A percentile compares a stretch with the other conserved stretches of the same genome.
These are phyloP conservation scores for Glebionis coronaria DNA, from an alignment of 129 eudicot species.

Conservation along the genomic window DNA sequence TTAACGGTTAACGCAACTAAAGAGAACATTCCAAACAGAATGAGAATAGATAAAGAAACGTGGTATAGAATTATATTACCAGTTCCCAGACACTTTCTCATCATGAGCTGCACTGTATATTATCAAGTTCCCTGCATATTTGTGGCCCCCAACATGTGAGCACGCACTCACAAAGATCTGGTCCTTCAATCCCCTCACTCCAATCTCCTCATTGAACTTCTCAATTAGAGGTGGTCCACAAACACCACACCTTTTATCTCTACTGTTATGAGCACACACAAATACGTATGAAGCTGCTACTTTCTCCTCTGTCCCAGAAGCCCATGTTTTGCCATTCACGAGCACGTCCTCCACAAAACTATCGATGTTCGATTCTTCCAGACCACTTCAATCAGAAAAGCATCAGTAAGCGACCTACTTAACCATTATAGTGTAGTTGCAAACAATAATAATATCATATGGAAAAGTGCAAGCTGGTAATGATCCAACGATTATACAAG, in stretches of 20 bases:
- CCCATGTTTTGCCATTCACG: slow-evolving; percentile 76
- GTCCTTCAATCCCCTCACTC: slow-evolving; percentile 52
- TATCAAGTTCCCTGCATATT: slow-evolving; percentile 93
- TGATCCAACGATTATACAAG: background rate
- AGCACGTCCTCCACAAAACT: slow-evolving; percentile 89
- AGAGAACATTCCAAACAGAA: background rate
- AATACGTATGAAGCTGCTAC: slow-evolving; percentile 71
- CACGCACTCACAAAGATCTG: slow-evolving; percentile 81
- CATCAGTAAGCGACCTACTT: slow-evolving; percentile 16
- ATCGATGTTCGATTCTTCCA: slow-evolving; percentile 77
- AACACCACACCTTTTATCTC: slow-evolving; percentile 94
- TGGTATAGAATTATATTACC: slow-evolving; percentile 40
- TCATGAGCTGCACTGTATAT: slow-evolving; percentile 59
- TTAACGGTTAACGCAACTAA: background rate
- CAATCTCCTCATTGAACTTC: slow-evolving; percentile 71
- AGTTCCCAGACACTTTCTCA: slow-evolving; percentile 71
- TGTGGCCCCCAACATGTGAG: slow-evolving; percentile 96
- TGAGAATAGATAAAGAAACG: background rate
- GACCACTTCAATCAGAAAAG: slow-evolving; percentile 52
- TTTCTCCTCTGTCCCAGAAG: slow-evolving; percentile 53
- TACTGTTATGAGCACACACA: slow-evolving; percentile 84
- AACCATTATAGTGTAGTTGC: background rate
- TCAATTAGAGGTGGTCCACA: slow-evolving; percentile 91
- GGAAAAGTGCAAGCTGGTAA: slow-evolving; percentile 12
- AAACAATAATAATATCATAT: background rate